Evolutionary conservation across 805 yeast genomes (phyloP).

Genomic region (Starmerella bacillaris): DNA sequence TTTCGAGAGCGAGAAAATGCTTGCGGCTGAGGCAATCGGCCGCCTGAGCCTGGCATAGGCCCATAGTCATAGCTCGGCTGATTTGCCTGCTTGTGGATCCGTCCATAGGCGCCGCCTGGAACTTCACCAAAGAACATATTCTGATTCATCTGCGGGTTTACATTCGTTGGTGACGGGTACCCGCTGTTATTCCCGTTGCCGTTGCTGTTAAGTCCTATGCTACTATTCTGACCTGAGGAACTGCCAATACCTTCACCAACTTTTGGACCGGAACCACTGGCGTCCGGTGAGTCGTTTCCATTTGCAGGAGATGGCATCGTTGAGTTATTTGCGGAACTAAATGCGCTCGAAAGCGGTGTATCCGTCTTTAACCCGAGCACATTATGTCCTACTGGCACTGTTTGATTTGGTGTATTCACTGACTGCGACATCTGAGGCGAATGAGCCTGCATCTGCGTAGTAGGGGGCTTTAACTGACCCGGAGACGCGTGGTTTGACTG

Average conservation of each 20-base stretch:
- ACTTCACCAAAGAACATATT: slow-evolving; percentile 2
- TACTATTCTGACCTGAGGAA: no score
- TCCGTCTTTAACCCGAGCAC: no score
- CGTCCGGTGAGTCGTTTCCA: no score
- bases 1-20: background rate
- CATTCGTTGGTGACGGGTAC: background rate
- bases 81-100: slow-evolving; percentile 11
- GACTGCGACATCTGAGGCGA: no score
- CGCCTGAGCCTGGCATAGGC: slow-evolving; percentile 1
- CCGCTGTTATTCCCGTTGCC: background rate
- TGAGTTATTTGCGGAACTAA: background rate
- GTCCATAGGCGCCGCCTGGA: slow-evolving; percentile 9
- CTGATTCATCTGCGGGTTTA: background rate
- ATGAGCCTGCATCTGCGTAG: no score
- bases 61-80: background rate
- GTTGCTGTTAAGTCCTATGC: no score
- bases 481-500: no score
- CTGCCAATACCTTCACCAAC: no score
- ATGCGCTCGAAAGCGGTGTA: background rate
- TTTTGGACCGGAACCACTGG: no score
- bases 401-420: no score
- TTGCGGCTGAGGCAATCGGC: background rate
- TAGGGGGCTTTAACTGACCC: no score
- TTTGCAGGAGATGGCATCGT: background rate
- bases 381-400: no score